Evolutionary conservation across 805 yeast species (phyloP), one percentile per base, ranked within the genome.

Genomic region (Candida ipomoeae): DNA sequence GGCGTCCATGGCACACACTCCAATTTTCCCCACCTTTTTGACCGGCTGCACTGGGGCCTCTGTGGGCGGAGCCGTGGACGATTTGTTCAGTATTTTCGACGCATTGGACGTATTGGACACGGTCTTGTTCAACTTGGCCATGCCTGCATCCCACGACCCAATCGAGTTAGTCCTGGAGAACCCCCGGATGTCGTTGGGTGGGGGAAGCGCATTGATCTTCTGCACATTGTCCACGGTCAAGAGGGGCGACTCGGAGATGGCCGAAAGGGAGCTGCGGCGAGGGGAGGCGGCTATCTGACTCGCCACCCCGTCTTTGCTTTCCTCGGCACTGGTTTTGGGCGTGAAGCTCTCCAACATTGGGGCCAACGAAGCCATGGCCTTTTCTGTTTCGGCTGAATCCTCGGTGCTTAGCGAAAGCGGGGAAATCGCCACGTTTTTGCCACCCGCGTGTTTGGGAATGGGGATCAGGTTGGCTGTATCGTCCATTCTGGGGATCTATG

Each of bases 1-100:
- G 52, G 91, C 85, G 68, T 94, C 99, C 97, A 94, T 91, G 10
- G 99, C 99, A 71, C 99, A 94, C 1, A 94, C 96, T 48, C 99
- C 99, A 59, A 94, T 89, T 57, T 89, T 91, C 37, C 99, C 98
- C 55, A 91, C 82, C 56, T 79, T 82, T 3, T 88, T 89, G 46
- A 83, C 44, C 31, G 29, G 34, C 15, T 35, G 18, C 8, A 34
- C 35, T 36, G 44, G 34, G 8, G 35, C 15, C 17, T 38, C 40
- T 0, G 40, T 3, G 10, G n/a, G 40, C 14, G 40, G 40, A 17
- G 40, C 40, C 7, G 40, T 38, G 6, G 40, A 38, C 5, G 48
- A 26, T 10, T 78, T 75, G 7, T 70, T 68, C 21, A 70, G 68
- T 5, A 69, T 61, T 40, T 67, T 60, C 15, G 71, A 63, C 13